These are phyloP conservation scores for Balakata baccata DNA, from an alignment of 345 rosid species.

Conservation along the genomic window DNA sequence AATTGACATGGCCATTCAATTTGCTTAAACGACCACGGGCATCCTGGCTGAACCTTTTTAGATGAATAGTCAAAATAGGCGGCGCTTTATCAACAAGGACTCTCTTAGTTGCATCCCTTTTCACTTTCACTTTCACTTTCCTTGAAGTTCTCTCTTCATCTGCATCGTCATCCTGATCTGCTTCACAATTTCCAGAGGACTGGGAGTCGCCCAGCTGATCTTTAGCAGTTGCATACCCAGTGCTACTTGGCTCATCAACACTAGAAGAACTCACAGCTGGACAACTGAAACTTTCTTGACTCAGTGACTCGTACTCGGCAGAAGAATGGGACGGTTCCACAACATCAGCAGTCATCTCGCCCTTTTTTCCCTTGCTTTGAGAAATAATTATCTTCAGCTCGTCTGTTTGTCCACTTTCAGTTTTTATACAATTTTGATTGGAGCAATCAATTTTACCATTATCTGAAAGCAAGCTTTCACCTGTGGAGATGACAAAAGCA, in stretches of 20 bases:
- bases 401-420: slow-evolving; percentile 28
- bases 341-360: slow-evolving; percentile 17
- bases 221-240: slow-evolving; percentile 20
- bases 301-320: slow-evolving; percentile 21
- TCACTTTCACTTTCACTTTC: slow-evolving; percentile 59
- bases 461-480: slow-evolving; percentile 26
- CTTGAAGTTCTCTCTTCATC: slow-evolving; percentile 41
- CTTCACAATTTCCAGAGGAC: slow-evolving; percentile 35
- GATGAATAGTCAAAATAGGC: slow-evolving; percentile 75
- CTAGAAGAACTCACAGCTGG: slow-evolving; percentile 32
- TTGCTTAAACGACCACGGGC: slow-evolving; percentile 87
- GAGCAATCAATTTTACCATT: slow-evolving; percentile 21
- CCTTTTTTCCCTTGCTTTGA: slow-evolving; percentile 19
- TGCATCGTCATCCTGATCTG: slow-evolving; percentile 40
- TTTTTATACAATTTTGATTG: slow-evolving; percentile 25
- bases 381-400: slow-evolving; percentile 18
- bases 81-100: slow-evolving; percentile 76
- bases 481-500: slow-evolving; percentile 11
- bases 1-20: slow-evolving; percentile 84
- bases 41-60: slow-evolving; percentile 95
- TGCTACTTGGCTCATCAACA: slow-evolving; percentile 31
- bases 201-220: slow-evolving; percentile 28
- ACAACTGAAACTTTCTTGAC: slow-evolving; percentile 32
- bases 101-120: slow-evolving; percentile 90
- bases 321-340: slow-evolving; percentile 29